Percentiles rank a stretch among this genome's conserved stretches.
Conservation (phyloP, 345 rosid species). For the Laguncularia racemosa region DNA sequence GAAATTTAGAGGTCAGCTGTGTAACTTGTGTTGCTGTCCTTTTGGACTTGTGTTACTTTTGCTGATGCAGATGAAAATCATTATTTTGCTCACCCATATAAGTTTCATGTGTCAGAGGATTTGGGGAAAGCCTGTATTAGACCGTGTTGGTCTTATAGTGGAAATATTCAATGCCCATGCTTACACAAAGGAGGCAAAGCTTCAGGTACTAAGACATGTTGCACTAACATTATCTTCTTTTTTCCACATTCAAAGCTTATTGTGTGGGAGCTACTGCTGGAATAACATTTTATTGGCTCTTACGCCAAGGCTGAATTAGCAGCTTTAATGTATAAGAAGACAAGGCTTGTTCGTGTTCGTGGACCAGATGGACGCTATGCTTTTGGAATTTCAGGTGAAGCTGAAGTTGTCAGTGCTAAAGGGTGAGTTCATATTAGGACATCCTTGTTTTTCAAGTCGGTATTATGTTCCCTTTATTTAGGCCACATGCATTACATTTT, state of each 20-base stretch:
- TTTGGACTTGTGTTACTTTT: background rate
- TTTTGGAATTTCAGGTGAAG: slow-evolving; percentile 80
- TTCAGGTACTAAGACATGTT: slow-evolving; percentile 46
- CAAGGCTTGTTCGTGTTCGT: slow-evolving; percentile 88
- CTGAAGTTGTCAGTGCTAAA: slow-evolving; percentile 97
- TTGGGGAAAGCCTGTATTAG: slow-evolving; percentile 80
- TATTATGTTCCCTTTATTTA: background rate
- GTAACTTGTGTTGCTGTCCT: background rate
- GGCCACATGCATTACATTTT: no score
- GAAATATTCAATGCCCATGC: slow-evolving; percentile 98
- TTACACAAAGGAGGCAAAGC: slow-evolving; percentile 81
- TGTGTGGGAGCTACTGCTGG: slow-evolving; percentile 5
- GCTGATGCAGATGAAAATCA: background rate
- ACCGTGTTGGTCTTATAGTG: slow-evolving; percentile 89
- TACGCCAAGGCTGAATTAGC: slow-evolving; percentile 74
- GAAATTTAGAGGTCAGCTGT: slow-evolving; percentile 78
- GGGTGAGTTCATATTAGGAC: slow-evolving; percentile 47
- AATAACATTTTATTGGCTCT: slow-evolving; percentile 7
- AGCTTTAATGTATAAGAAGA: slow-evolving; percentile 76
- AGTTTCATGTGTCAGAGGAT: slow-evolving; percentile 31
- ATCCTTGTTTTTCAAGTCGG: slow-evolving; percentile 2
- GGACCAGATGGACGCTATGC: slow-evolving; percentile 61
- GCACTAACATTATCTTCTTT: background rate
- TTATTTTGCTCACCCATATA: background rate
- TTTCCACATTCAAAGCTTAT: background rate